Evolutionary conservation across 1,139 yeast species (phyloP), one percentile per base, ranked within the genome.

Genomic region (Zygosaccharomyces sapae): DNA sequence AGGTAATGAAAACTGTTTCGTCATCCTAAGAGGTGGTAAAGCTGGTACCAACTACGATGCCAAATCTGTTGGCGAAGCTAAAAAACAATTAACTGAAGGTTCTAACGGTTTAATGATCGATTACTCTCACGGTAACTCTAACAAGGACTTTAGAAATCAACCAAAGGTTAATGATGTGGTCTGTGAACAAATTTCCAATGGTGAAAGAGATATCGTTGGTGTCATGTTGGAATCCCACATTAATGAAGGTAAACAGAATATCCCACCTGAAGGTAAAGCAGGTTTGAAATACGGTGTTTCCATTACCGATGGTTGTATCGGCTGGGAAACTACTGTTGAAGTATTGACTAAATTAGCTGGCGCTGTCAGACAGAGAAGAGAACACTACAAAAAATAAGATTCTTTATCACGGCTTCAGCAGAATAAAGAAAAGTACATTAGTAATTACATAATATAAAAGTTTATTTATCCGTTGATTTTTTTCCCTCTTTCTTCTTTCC

Each of bases 91-190:
- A 45, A 74, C 73, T 33, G 68, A 63, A 38, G 66, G 65, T 29
- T 55, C 65, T 22, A 73, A 70, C 49, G 77, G 73, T 53, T 75
- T 89, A 59, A 90, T 92, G 97, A 83, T 92, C 56, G 98, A 92
- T 72, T 92, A 96, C 71, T 89, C 97, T 44, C 98, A 92, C 70
- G 98, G 96, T 62, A 92, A 92, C 76, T 89, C 97, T 35, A 80
- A 76, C 69, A 92, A 92, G 74, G 95, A 92, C 70, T 89, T 80
- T 83, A 79, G 84, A 69, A 90, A 90, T 73, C 98, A 92, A 73
- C 96, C 97, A 48, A 81, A 78, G 69, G 97, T 90, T 18, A 81
- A 86, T 59, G 74, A 76, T 43, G 77, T 75, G 50, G 96, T 92
- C 45, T 86, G 89, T 45, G 82, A 81, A 58, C 97, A 92, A 72